Base-by-base conservation (phyloP, 2,329 filamentous ascomycete genomes). In the Sporothrix globosa region DNA sequence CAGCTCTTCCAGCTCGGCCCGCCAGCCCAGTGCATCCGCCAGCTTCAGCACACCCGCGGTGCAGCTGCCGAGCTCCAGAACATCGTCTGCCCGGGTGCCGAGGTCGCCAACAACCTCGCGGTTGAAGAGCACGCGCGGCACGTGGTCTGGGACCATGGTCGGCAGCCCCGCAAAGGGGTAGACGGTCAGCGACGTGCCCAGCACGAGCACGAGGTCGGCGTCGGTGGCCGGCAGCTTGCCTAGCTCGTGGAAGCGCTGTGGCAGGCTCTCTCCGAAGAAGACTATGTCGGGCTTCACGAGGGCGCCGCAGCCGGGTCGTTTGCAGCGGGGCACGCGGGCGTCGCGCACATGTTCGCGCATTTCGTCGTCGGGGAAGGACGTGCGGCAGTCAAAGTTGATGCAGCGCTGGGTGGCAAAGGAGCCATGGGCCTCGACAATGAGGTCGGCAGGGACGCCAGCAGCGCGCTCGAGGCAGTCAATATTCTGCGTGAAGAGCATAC, bases 401-500 rank as follows among this genome's bases (percentile, higher is more conserved):
- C 96, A 99, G 74, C 90, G 87, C 81, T 98, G 95, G 0, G 87
- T 88, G 27, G 95, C 95, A 78, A 98, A 99, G 78, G 93, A 97
- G 60, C 96, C 96, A 79, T 99, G 96, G 0, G 96, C 96, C 80
- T 98, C 95, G 44, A 99, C 85, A 66, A 99, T 94, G 79, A 87
- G 89, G 2, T 95, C 89, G 0, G 83, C 85, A 0, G 93, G 92
- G 0, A 99, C 89, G 34, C 96, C 96, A 14, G 95, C 96, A 74
- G 88, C 86, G 27, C 94, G 88, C 81, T 99, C 96, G 14, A 99
- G 85, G 76, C 93, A 97, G 81, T 99, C 96, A 75, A 99, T 98
- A 77, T 99, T 99, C 78, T 99, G 96, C 0, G 96, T 97, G 80
- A 98, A 99, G 68, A 96, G 87, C 83, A 93, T 96, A 74, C 91